phyloP scores from a whole-genome alignment of 192 early-diverging fungal species.

The Coemansia sp. region DNA sequence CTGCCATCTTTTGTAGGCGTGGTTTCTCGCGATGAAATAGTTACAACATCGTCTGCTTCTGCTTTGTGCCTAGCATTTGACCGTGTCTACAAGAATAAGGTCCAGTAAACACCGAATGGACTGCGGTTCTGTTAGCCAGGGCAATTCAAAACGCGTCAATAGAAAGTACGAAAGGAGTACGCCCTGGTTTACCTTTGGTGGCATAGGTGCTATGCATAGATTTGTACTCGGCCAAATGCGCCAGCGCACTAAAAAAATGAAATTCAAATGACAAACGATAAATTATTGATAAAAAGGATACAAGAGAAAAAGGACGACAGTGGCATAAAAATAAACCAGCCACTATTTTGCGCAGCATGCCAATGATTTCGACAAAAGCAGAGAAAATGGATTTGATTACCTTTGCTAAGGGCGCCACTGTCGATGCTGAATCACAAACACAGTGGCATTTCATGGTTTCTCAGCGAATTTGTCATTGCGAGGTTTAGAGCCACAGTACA shows the following conservation, averaged over 20 bases:
- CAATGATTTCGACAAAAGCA: no score
- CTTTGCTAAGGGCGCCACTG: no score
- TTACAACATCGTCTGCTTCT: not conserved
- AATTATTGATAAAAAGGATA: not conserved
- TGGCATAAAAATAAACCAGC: no score
- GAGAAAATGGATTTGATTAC: no score
- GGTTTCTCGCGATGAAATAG: constrained; percentile 21
- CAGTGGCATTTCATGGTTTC: no score
- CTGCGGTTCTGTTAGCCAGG: not conserved
- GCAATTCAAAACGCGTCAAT: not conserved
- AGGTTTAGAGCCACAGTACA: no score
- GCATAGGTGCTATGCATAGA: constrained; percentile 13
- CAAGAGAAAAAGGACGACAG: not conserved
- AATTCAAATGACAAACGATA: not conserved
- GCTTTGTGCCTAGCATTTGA: not conserved
- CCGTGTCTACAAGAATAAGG: constrained; percentile 1
- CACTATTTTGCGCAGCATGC: no score
- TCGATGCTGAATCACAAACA: no score
- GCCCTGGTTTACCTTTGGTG: constrained; percentile 15
- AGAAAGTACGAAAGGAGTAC: not conserved
- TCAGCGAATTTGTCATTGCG: no score
- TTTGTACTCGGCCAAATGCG: constrained; percentile 11
- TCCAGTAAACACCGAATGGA: not conserved
- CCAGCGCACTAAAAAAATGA: not conserved
- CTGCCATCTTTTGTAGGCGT: constrained; percentile 1